Percentiles rank a stretch among this genome's conserved stretches.
phyloP scores from a whole-genome alignment of 2,329 filamentous ascomycete species.

The Colletotrichum sp. region DNA sequence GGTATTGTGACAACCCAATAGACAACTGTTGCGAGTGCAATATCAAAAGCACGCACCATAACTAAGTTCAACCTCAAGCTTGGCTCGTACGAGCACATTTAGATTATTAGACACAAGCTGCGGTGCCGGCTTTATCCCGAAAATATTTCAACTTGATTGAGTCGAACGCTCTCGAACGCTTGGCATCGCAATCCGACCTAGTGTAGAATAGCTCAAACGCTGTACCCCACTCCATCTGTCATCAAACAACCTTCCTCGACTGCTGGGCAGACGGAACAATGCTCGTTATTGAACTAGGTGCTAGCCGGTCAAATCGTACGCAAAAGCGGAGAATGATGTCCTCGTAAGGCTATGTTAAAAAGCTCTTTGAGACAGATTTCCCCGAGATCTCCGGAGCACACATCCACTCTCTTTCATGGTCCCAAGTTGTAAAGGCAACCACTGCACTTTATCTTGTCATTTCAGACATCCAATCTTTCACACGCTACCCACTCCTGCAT shows the following conservation, averaged over 20 bases:
- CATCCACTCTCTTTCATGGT: not conserved
- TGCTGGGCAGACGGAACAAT: not conserved
- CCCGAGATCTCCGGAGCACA: not conserved
- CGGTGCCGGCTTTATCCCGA: not conserved
- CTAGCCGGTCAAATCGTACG: not conserved
- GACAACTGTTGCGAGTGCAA: not conserved
- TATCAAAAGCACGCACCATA: not conserved
- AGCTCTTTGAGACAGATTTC: not conserved
- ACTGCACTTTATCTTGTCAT: not conserved
- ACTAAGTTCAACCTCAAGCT: not conserved
- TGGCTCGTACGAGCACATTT: not conserved
- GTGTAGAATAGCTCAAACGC: not conserved
- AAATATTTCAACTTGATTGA: not conserved
- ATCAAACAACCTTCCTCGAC: not conserved
- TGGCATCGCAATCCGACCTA: not conserved
- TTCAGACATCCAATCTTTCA: not conserved
- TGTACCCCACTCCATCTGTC: not conserved
- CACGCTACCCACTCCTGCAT: not conserved
- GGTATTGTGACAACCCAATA: not conserved
- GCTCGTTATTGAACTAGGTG: not conserved
- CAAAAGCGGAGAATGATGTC: not conserved
- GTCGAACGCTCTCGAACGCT: not conserved
- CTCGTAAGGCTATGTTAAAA: not conserved
- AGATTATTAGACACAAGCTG: not conserved
- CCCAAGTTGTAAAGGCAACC: not conserved